phyloP scores from a whole-genome alignment of 1,284 basidiomycete species.

The Ustilago trichophora region DNA sequence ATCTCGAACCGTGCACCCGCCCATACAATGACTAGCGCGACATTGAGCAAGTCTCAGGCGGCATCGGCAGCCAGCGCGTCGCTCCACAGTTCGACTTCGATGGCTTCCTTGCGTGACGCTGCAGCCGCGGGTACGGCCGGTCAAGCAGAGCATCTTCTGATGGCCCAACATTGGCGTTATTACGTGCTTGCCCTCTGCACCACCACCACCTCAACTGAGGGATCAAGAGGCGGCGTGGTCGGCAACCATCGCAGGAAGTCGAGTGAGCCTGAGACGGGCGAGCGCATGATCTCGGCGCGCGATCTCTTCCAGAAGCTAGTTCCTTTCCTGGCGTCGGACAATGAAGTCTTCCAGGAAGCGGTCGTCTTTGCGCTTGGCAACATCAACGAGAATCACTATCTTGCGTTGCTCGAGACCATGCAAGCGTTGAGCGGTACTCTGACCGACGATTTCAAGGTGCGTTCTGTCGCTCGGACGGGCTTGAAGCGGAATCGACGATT shows the following conservation, averaged over 20 bases:
- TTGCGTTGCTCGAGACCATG: constrained; percentile 83
- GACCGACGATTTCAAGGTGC: constrained; percentile 75
- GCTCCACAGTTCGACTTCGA: constrained; percentile 29
- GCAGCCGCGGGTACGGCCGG: constrained; percentile 51
- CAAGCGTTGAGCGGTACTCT: constrained; percentile 82
- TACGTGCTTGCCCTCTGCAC: constrained; percentile 85
- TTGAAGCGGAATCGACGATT: constrained; percentile 74
- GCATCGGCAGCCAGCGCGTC: constrained; percentile 24
- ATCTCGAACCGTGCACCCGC: constrained; percentile 46
- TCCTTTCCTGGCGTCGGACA: constrained; percentile 86
- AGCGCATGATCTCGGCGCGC: constrained; percentile 79
- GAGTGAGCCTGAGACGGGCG: constrained; percentile 72
- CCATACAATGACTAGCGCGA: constrained; percentile 15
- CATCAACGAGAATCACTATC: constrained; percentile 80
- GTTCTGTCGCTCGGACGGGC: constrained; percentile 53
- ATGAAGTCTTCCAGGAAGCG: constrained; percentile 81
- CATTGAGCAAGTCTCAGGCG: constrained; percentile 37
- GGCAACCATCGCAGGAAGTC: constrained; percentile 78
- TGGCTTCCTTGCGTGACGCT: constrained; percentile 39
- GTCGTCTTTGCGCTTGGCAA: constrained; percentile 87
- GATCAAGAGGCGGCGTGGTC: constrained; percentile 70
- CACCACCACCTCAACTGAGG: constrained; percentile 69
- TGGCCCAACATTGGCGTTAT: constrained; percentile 85
- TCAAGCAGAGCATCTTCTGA: constrained; percentile 72
- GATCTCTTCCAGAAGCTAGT: constrained; percentile 82